Evolutionary conservation across 495 filamentous ascomycete genomes (phyloP), one percentile per base, ranked within the genome.

Genomic region (Podospora pseudocomata): DNA sequence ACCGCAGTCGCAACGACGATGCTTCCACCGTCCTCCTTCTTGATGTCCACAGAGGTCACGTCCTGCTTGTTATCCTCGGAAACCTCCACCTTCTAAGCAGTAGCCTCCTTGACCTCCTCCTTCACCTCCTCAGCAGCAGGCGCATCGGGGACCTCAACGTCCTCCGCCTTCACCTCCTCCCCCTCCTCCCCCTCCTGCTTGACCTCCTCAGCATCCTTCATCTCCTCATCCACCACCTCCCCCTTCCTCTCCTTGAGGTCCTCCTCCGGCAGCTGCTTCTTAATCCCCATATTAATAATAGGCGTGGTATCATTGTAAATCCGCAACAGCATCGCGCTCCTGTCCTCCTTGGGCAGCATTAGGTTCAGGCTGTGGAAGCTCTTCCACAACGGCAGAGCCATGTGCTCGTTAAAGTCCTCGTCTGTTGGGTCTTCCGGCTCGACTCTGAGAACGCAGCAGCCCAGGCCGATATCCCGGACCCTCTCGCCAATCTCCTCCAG

Each of bases 301-400:
- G 90, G 91, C 2, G 89, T 88, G 26, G 86, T 85, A 68, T 97
- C 94, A 72, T 97, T 93, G 81, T 89, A 99, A 49, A 99, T 83
- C 44, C 95, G 87, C 65, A 97, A 84, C 72, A 97, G 82, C 91
- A 97, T 94, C 7, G 94, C 95, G 44, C 87, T 90, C 34, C 95
- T 87, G 60, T 99, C 95, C 74, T 99, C 95, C 81, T 98, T 99
- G 63, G 93, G 93, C 71, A 97, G 81, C 95, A 99, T 99, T 55
- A 99, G 86, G 77, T 98, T 99, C 63, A 97, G 80, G 2, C 88
- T 91, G 68, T 92, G 87, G 70, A 95, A 80, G 65, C 91, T 93
- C 75, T 93, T 89, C 95, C 95, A 99, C 26, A 99, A 80, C 7
- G 95, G 94, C 58, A 99, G 82, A 2, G 93, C 89, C 86, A 97